Evolutionary conservation across 768 basidiomycete genomes (phyloP).

Genomic region (Tulasnella sp.): DNA sequence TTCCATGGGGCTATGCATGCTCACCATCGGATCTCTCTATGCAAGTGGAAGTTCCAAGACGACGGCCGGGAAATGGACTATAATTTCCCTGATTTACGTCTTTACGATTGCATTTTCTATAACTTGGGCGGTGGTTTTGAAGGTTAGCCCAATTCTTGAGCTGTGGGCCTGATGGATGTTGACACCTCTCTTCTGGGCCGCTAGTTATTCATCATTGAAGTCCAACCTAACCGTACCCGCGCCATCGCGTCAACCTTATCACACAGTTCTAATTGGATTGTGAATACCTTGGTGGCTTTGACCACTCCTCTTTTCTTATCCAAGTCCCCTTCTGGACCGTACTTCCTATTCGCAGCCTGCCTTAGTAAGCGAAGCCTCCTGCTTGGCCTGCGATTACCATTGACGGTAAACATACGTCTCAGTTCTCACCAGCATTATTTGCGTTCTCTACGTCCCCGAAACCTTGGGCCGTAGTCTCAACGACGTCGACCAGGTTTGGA

Average conservation of each 20-base stretch:
- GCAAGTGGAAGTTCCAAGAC: constrained; percentile 38
- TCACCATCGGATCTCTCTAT: constrained; percentile 46
- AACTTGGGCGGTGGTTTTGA: constrained; percentile 43
- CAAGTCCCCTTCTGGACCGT: constrained; percentile 44
- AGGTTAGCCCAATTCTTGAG: constrained; percentile 12
- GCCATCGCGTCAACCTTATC: constrained; percentile 43
- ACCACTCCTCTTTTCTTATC: constrained; percentile 48
- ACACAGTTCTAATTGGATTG: constrained; percentile 42
- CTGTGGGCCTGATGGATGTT: background rate
- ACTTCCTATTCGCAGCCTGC: constrained; percentile 46
- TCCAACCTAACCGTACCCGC: constrained; percentile 47
- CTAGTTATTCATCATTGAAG: constrained; percentile 43
- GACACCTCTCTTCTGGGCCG: background rate
- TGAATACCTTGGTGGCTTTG: constrained; percentile 46
- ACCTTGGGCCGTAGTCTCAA: constrained; percentile 46
- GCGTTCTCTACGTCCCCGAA: constrained; percentile 43
- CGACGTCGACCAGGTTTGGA: constrained; percentile 38
- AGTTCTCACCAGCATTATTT: constrained; percentile 41
- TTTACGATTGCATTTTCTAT: constrained; percentile 45
- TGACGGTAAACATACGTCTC: constrained; percentile 1
- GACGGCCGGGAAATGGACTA: constrained; percentile 39
- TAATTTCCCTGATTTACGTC: constrained; percentile 48
- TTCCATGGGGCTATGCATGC: constrained; percentile 40
- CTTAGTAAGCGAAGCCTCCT: constrained; percentile 22
- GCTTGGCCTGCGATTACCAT: background rate